Percentiles rank a stretch among this genome's conserved stretches.
These are phyloP conservation scores for Tetrahymena borealis DNA, from an alignment of 73 alveolate genomes.

Conservation along the genomic window DNA sequence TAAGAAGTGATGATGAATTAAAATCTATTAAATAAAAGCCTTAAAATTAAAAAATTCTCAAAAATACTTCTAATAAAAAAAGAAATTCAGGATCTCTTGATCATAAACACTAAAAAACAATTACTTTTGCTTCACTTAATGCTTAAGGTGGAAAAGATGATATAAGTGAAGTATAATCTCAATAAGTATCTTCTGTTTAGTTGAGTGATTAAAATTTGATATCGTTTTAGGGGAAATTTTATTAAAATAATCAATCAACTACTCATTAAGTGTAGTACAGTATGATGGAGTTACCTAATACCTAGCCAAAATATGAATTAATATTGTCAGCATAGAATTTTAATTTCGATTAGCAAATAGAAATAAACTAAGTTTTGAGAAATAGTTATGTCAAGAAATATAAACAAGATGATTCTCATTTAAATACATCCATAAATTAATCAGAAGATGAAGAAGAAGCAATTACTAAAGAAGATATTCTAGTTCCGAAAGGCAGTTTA, in stretches of 20 bases:
- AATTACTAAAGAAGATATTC: not conserved
- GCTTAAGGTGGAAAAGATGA: too few relatives aligned
- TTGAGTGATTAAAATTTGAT: too few relatives aligned
- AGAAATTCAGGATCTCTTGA: too few relatives aligned
- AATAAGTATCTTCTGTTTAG: too few relatives aligned
- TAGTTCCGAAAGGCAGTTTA: too few relatives aligned
- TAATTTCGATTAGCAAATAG: not conserved
- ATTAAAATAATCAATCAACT: too few relatives aligned
- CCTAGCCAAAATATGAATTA: not conserved
- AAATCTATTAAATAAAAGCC: not conserved
- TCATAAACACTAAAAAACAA: too few relatives aligned
- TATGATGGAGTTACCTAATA: not conserved
- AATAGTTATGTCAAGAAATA: not conserved
- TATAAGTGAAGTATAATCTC: too few relatives aligned
- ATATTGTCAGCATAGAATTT: not conserved
- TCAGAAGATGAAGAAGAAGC: not conserved
- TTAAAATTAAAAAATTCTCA: not conserved
- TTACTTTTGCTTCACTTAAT: too few relatives aligned
- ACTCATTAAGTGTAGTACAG: too few relatives aligned
- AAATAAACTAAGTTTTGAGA: not conserved
- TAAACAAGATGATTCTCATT: not conserved
- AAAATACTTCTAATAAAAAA: too few relatives aligned
- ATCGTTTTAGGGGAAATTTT: too few relatives aligned
- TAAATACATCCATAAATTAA: not conserved
- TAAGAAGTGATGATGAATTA: not conserved